These are phyloP conservation scores for Xenoacremonium recifei DNA, from an alignment of 2,329 filamentous ascomycete species.

Conservation along the genomic window DNA sequence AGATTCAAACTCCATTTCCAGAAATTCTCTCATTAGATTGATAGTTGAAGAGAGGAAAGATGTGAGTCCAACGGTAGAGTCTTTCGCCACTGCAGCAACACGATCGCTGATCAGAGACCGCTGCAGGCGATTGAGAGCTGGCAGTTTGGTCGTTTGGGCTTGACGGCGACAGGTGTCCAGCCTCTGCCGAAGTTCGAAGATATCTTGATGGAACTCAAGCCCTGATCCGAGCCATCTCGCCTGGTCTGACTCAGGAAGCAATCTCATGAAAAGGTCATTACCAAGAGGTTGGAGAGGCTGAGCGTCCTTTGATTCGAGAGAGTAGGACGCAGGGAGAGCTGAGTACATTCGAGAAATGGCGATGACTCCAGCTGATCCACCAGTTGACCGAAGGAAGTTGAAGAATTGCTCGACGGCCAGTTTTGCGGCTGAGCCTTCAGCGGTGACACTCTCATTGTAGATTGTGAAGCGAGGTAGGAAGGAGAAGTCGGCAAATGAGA, in stretches of 20 bases:
- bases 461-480: slow-evolving; percentile 35
- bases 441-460: slow-evolving; percentile 22
- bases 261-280: slow-evolving; percentile 51
- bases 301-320: slow-evolving; percentile 33
- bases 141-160: slow-evolving; percentile 47
- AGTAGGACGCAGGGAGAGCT: slow-evolving; percentile 26
- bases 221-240: slow-evolving; percentile 50
- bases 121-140: slow-evolving; percentile 58
- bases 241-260: slow-evolving; percentile 38
- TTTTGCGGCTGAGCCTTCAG: slow-evolving; percentile 6
- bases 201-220: slow-evolving; percentile 49
- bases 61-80: slow-evolving; percentile 56
- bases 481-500: slow-evolving; percentile 46
- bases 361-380: slow-evolving; percentile 27
- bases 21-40: slow-evolving; percentile 40
- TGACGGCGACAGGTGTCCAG: slow-evolving; percentile 42
- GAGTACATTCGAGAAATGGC: slow-evolving; percentile 37
- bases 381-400: slow-evolving; percentile 30
- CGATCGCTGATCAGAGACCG: slow-evolving; percentile 55
- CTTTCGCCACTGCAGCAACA: slow-evolving; percentile 56
- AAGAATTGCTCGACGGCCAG: slow-evolving; percentile 23
- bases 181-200: slow-evolving; percentile 40
- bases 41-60: slow-evolving; percentile 49
- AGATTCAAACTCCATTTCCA: slow-evolving; percentile 32
- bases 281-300: slow-evolving; percentile 46